Percentiles rank a stretch among this genome's conserved stretches.
Conservation (phyloP, 257 asterid genomes). For the Fraxinus excelsior region DNA sequence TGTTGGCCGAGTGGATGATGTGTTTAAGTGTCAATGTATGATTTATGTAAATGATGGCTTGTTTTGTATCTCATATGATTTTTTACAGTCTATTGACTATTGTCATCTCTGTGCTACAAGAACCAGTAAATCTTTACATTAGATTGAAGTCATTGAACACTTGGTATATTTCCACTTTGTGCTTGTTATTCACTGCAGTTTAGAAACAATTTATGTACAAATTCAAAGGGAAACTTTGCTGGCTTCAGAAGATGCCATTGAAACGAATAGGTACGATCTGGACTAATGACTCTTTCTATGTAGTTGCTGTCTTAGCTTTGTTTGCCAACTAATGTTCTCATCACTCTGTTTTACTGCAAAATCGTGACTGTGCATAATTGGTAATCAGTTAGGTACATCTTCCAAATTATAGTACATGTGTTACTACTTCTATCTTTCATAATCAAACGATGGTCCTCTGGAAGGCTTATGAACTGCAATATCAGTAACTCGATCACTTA, state of each 20-base stretch:
- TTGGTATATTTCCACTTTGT: neutral
- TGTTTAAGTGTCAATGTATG: neutral
- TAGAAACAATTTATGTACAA: neutral
- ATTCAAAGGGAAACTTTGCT: neutral
- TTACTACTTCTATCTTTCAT: neutral
- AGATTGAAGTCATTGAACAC: neutral
- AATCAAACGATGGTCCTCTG: neutral
- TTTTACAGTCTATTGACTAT: neutral
- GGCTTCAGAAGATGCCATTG: neutral
- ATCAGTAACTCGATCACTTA: neutral
- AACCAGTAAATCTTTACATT: neutral
- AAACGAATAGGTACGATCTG: neutral
- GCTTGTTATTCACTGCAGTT: neutral
- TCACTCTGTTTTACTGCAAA: neutral
- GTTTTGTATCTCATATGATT: neutral
- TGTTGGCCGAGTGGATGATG: neutral
- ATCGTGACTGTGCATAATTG: neutral
- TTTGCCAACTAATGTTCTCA: neutral
- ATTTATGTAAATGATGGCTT: neutral
- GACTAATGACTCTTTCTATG: neutral
- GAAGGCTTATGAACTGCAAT: neutral
- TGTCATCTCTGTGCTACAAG: neutral
- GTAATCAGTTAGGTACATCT: neutral
- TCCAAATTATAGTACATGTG: neutral
- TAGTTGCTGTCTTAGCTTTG: neutral